These are phyloP conservation scores for Colletotrichum sidae DNA, from an alignment of 2,329 filamentous ascomycete genomes.

Conservation along the genomic window DNA sequence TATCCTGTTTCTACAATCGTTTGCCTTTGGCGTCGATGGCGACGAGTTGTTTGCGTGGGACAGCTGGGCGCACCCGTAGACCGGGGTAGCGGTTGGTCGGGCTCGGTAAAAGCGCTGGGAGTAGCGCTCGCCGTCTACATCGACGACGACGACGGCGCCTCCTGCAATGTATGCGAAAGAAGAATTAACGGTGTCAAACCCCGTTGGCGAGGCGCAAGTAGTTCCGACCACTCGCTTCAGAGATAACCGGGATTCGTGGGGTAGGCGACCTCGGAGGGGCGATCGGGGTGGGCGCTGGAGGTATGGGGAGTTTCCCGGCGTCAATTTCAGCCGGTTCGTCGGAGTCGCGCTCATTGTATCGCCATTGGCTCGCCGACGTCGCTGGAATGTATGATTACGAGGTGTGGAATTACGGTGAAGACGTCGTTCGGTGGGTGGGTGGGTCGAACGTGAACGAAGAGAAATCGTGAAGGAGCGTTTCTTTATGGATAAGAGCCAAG, in stretches of 20 bases:
- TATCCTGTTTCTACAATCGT: conserved; percentile 71
- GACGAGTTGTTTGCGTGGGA: conserved; percentile 58
- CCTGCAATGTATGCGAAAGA: conserved; percentile 93
- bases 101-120: conserved; percentile 92
- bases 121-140: conserved; percentile 75
- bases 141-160: conserved; percentile 90
- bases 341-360: conserved; percentile 69
- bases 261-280: conserved; percentile 62
- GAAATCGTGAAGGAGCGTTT: not conserved
- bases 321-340: conserved; percentile 73
- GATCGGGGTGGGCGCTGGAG: conserved; percentile 72
- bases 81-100: conserved; percentile 78
- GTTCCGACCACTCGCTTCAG: conserved; percentile 91
- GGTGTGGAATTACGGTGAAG: conserved; percentile 21
- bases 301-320: conserved; percentile 82
- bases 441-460: conserved; percentile 2
- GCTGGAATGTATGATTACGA: conserved; percentile 21
- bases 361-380: conserved; percentile 59
- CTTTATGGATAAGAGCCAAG: not conserved
- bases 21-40: conserved; percentile 68
- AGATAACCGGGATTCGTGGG: conserved; percentile 71
- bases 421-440: conserved; percentile 2
- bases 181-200: conserved; percentile 83
- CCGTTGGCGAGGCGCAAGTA: conserved; percentile 85
- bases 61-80: conserved; percentile 65